Evolutionary conservation across 306 rosid genomes (phyloP).

Genomic region (Acacia acuminata): DNA sequence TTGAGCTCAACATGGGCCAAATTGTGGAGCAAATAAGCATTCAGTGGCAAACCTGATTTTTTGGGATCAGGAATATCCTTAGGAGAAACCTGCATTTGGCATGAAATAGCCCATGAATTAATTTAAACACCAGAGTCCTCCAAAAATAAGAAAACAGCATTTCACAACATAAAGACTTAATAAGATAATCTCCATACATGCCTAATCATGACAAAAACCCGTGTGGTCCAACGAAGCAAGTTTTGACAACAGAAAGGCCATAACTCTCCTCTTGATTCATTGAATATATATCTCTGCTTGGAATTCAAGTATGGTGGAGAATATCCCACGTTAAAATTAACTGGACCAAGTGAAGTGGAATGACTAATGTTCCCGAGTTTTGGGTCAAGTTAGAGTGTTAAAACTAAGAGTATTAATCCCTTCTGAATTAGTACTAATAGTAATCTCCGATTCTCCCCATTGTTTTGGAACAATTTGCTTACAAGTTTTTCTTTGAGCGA

Average conservation of each 20-base stretch:
- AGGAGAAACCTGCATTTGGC: slow-evolving; percentile 65
- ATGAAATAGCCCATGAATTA: not conserved
- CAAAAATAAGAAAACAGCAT: not conserved
- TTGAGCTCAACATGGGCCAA: slow-evolving; percentile 96
- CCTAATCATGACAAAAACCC: not conserved
- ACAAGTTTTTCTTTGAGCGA: not conserved
- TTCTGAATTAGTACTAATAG: not conserved
- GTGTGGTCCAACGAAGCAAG: not conserved
- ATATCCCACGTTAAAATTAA: not conserved
- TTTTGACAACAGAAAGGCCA: not conserved
- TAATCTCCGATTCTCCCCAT: not conserved
- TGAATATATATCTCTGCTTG: not conserved
- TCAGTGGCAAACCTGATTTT: slow-evolving; percentile 82
- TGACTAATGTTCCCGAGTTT: not conserved
- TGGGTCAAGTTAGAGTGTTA: not conserved
- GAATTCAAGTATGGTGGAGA: not conserved
- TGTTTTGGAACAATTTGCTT: not conserved
- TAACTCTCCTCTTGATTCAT: not conserved
- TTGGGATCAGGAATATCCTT: slow-evolving; percentile 91
- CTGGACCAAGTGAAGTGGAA: not conserved
- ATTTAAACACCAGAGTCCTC: not conserved
- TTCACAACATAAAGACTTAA: not conserved
- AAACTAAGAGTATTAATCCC: not conserved
- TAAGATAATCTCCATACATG: not conserved
- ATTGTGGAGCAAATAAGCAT: slow-evolving; percentile 94